Evolutionary conservation across 163 green algal species (phyloP).

Genomic region (Scenedesmus sp.): DNA sequence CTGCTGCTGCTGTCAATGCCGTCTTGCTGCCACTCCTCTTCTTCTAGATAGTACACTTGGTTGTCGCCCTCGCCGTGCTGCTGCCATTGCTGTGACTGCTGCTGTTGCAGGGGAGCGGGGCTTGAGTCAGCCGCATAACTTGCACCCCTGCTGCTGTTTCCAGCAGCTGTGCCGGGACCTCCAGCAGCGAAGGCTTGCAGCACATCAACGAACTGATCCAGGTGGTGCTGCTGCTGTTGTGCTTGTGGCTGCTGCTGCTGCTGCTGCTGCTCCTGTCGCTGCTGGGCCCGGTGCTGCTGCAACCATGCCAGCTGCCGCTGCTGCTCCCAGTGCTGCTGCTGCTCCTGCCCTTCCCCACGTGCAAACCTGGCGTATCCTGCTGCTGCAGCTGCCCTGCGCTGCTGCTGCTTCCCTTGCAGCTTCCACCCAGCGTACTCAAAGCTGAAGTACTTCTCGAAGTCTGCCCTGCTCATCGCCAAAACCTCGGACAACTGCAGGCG

Average conservation of each 20-base stretch:
- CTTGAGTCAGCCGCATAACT: neutral
- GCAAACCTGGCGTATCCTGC: neutral
- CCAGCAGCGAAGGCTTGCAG: neutral
- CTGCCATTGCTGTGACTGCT: constrained; percentile 10
- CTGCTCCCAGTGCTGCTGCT: neutral
- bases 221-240: neutral
- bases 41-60: neutral
- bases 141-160: neutral
- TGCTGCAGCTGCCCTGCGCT: neutral
- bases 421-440: constrained; percentile 17
- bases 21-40: neutral
- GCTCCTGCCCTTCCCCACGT: no score
- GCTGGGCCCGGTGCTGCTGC: neutral
- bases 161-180: neutral
- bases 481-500: constrained; percentile 5
- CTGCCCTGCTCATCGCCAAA: neutral
- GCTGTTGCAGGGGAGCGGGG: neutral
- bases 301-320: neutral
- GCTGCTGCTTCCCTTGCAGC: neutral
- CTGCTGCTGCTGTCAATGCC: neutral
- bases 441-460: neutral
- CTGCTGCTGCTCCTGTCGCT: neutral
- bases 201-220: neutral
- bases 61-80: neutral
- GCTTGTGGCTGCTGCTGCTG: neutral